Evolutionary conservation across 192 early-diverging fungal genomes (phyloP), one percentile per base, ranked within the genome.

Genomic region (Podila epigama): DNA sequence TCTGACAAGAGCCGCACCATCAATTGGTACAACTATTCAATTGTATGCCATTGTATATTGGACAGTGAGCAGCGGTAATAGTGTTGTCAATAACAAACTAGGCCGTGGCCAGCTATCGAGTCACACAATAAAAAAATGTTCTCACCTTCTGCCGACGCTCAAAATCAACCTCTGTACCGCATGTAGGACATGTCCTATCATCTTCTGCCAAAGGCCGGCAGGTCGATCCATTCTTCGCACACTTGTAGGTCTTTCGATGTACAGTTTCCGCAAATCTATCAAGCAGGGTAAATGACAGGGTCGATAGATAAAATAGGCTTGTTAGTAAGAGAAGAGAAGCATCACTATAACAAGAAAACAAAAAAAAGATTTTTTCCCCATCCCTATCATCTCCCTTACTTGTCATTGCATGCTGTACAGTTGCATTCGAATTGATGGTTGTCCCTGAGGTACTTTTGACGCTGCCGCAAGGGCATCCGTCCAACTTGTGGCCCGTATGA

Each of bases 391-490:
- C 12, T 16, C 0, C 15, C 40, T 8, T 60, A 72, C 70, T 29
- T 66, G 36, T 77, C 73, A 37, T 77, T 68, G 40, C 73, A 77
- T 15, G 73, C 73, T 3, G 65, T 68, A 48, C 73, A 77, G 60
- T 77, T 68, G 56, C 73, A 77, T 32, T 77, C 73, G 51, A 77
- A 77, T 6, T 68, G 51, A 54, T 77, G 50, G 8, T 44, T 48
- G n/a, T 36, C 37, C 9, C 32, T 28, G 16, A 77, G 15, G 11
- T 18, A 58, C n/a, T 51, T 56, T 18, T 68, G 67, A 12, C 73
- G 51, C 27, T 68, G 58, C 22, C 52, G 44, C 0, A 61, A 68
- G 5, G 36, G 37, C 73, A 77, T 77, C 11, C 73, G 53, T 20
- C 73, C 73, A 3, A 53, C 66, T 27, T 68, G 66, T 0, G 73